Conservation (phyloP, 345 rosid species). For the Geranium brycei region DNA sequence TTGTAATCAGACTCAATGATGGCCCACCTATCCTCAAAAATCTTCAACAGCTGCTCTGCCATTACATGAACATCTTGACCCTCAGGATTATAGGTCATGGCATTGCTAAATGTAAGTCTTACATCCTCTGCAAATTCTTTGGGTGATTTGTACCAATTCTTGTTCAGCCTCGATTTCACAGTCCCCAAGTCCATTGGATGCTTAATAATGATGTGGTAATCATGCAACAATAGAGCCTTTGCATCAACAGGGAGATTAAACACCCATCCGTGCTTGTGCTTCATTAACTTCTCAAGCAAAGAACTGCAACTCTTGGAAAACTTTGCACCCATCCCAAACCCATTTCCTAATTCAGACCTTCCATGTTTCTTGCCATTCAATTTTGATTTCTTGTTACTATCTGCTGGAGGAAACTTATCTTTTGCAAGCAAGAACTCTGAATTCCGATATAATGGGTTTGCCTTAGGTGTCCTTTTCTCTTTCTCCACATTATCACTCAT, state of each 20-base stretch:
- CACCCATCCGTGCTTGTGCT: conserved; percentile 96
- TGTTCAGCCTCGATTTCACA: conserved; percentile 52
- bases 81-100: conserved; percentile 84
- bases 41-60: conserved; percentile 57
- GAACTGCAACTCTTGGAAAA: conserved; percentile 58
- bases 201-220: conserved; percentile 63
- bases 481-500: conserved; percentile 59
- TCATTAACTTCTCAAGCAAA: conserved; percentile 82
- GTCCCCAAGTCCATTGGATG: conserved; percentile 98
- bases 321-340: conserved; percentile 44
- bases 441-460: conserved; percentile 84
- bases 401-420: conserved; percentile 95
- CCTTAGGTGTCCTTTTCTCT: conserved; percentile 96
- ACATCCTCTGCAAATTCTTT: conserved; percentile 96
- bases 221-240: conserved; percentile 63
- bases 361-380: conserved; percentile 64
- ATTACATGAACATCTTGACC: conserved; percentile 96
- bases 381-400: conserved; percentile 88
- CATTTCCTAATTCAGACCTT: conserved; percentile 40
- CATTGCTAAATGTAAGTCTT: conserved; percentile 91
- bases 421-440: conserved; percentile 92
- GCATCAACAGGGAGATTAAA: conserved; percentile 89
- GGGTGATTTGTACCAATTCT: conserved; percentile 79
- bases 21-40: conserved; percentile 87
- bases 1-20: conserved; percentile 66